Percentiles rank a stretch among this genome's conserved stretches.
Evolutionary conservation across 163 green algal genomes (phyloP).

Genomic region (Chloromonas sp.): DNA sequence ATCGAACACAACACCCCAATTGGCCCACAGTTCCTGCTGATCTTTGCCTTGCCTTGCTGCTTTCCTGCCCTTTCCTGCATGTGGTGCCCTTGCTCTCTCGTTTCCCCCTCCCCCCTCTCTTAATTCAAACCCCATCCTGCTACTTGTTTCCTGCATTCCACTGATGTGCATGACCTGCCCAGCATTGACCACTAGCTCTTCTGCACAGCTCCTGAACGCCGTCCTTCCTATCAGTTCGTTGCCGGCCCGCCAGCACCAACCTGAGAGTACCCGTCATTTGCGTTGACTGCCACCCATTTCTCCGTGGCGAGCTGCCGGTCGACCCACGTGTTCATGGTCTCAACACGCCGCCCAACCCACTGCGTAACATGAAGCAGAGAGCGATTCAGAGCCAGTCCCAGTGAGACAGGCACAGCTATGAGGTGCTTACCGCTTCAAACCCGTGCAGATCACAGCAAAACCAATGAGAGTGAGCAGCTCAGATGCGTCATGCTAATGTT

Average conservation of each 20-base stretch:
- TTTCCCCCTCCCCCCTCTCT: too few species aligned
- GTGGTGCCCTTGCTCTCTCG: too few species aligned
- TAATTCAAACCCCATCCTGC: too few species aligned
- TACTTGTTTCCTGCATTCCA: neutral
- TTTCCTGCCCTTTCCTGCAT: too few species aligned
- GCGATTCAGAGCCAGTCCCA: too few species aligned
- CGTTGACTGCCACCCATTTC: neutral
- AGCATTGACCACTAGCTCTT: neutral
- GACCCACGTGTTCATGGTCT: neutral
- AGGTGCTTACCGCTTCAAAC: too few species aligned
- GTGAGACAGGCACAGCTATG: too few species aligned
- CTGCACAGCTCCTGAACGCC: neutral
- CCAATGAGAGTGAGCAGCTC: too few species aligned
- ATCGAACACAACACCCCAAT: neutral
- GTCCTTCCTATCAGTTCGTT: neutral
- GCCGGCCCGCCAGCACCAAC: too few species aligned
- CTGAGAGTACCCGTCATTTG: neutral
- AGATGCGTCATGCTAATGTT: too few species aligned
- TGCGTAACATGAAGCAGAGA: neutral
- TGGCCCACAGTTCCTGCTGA: neutral
- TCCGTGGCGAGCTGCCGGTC: neutral
- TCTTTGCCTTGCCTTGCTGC: neutral
- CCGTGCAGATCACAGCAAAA: too few species aligned
- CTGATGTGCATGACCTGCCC: neutral
- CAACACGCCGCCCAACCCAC: neutral